Conservation (phyloP, 2,329 filamentous ascomycete species). For the Penicillium sp. region DNA sequence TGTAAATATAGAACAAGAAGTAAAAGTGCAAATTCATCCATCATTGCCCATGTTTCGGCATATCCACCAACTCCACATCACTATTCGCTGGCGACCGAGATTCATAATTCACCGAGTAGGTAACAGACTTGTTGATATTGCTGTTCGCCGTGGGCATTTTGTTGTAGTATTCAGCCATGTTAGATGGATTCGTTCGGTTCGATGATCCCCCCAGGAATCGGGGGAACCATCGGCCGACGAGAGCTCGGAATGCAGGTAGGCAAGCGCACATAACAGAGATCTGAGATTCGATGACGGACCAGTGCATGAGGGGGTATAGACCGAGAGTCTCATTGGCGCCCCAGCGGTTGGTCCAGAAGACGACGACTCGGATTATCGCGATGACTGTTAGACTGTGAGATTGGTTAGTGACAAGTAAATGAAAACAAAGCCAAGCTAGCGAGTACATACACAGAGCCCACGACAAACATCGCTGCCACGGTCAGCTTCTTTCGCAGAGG, state of each 20-base stretch:
- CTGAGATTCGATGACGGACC: constrained; percentile 31
- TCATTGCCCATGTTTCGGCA: constrained; percentile 6
- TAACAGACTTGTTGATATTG: constrained; percentile 27
- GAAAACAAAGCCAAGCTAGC: neutral
- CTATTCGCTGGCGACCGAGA: constrained; percentile 16
- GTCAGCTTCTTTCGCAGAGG: constrained; percentile 19
- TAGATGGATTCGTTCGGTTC: constrained; percentile 12
- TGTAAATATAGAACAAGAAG: neutral
- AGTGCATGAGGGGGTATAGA: constrained; percentile 29
- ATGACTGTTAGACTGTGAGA: constrained; percentile 23
- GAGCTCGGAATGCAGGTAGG: constrained; percentile 26
- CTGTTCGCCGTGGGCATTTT: constrained; percentile 8
- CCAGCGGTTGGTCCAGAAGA: constrained; percentile 29
- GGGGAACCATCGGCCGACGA: constrained; percentile 24
- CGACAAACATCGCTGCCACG: constrained; percentile 19
- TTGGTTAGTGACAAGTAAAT: neutral
- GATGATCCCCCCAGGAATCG: neutral
- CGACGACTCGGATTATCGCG: constrained; percentile 28
- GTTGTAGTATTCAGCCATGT: constrained; percentile 1
- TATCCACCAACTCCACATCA: constrained; percentile 19
- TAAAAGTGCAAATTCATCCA: neutral
- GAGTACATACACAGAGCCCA: constrained; percentile 17
- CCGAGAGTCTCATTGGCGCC: constrained; percentile 21
- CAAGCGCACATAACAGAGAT: constrained; percentile 31
- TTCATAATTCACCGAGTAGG: constrained; percentile 27